Base-by-base conservation (phyloP, 257 asterid genomes). In the Solanum chiquidenum region DNA sequence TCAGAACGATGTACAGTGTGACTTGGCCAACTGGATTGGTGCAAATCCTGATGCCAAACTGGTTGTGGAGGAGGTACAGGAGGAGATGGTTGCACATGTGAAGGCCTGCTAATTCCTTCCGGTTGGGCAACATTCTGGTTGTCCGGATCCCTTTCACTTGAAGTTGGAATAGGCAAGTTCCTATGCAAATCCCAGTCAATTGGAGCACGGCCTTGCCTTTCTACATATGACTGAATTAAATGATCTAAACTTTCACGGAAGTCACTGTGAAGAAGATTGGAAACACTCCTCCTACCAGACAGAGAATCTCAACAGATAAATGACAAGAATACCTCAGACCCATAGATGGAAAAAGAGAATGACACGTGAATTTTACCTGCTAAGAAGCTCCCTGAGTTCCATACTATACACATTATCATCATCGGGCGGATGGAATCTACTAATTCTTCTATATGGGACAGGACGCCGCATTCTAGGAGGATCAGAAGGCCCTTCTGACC, bases 321-420 rank as follows among this genome's bases (percentile, higher is more conserved):
- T 76, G 74, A 52, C 12, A 76, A 82, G 87, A 90, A 10, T 33
- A 83, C 20, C 84, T 82, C 85, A 82, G 58, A 16, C 35, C 12
- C 68, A 77, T 34, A 85, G 84, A 64, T 20, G 25, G n/a, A 55
- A 83, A 74, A 18, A 29, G 29, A 10, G 31, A 44, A 60, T 31
- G 10, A 42, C 58, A 80, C 5, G 10, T 27, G 16, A 52, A 9
- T 49, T 37, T 83, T 88, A 97, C 99, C 99, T 94, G 97, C 98
- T 94, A 75, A 95, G 90, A 83, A 97, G 95, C 92, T 97, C 98
- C 92, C 99, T 93, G 88, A 97, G 99, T 91, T 97, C 99, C 96
- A 97, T 95, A 89, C 98, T 94, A 92, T 97, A 95, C 86, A 97
- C 99, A 88, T 93, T 95, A 87, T 97, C 98, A 87, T 95, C 99